Evolutionary conservation across 208 protist genomes (phyloP).

Genomic region (Eutreptiella sp.): DNA sequence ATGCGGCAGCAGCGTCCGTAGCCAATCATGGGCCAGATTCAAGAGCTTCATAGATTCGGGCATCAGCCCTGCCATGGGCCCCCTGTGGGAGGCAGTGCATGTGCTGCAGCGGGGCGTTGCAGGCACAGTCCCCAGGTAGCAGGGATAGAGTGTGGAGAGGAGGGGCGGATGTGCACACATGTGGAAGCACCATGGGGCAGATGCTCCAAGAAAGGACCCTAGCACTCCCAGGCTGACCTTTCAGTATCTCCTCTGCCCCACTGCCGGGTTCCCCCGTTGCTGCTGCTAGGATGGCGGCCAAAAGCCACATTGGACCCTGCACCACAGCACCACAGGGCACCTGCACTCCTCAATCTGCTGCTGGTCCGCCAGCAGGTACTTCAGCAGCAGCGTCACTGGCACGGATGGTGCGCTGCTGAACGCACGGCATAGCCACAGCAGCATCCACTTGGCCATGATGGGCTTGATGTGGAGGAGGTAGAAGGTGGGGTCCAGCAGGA

Average conservation of each 20-base stretch:
- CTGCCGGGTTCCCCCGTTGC: too few species aligned
- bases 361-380: constrained; percentile 23
- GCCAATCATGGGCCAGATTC: constrained; percentile 77
- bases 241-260: too few species aligned
- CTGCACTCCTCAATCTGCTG: too few species aligned
- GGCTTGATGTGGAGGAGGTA: constrained; percentile 73
- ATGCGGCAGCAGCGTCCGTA: constrained; percentile 79
- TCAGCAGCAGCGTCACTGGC: background rate
- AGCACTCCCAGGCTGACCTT: too few species aligned
- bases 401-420: background rate
- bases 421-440: constrained; percentile 70
- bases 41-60: constrained; percentile 64
- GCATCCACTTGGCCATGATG: constrained; percentile 67
- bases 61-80: constrained; percentile 14
- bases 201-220: too few species aligned
- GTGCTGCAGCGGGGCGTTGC: background rate
- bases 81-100: constrained; percentile 15
- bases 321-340: too few species aligned
- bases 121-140: too few species aligned
- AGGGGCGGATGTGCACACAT: too few species aligned
- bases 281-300: too few species aligned
- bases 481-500: constrained; percentile 73
- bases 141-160: too few species aligned
- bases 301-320: too few species aligned
- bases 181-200: too few species aligned